Base-by-base conservation (phyloP, 2,329 filamentous ascomycete genomes). In the Coniochaeta hoffmannii region DNA sequence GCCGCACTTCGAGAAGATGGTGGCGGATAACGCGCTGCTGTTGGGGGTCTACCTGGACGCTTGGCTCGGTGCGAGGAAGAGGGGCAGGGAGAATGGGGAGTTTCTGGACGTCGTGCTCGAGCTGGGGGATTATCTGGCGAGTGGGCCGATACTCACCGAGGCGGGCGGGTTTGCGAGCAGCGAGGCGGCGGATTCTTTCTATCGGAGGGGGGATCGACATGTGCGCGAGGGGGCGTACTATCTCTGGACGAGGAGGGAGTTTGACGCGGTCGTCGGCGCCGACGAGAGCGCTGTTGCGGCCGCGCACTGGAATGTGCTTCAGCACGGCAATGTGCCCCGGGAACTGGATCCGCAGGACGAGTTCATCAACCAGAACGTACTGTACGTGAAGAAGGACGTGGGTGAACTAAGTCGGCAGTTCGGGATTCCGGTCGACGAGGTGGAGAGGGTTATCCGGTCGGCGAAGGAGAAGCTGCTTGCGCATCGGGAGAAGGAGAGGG, bases 1-100 rank as follows among this genome's bases (percentile, higher is more conserved):
- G 50, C 94, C 94, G 11, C 92, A 96, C 68, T 99, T 97, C 64
- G 94, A 99, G 74, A 97, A 97, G 75, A 91, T 97, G 81, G 81
- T 97, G 10, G 91, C 90, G 55, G 94, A 97, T 66, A 96, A 99
- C 65, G 87, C 89, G 0, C 87, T 97, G 62, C 78, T 97, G 1
- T 74, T 99, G 2, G 81, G 86, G 24, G 78, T 94, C 7, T 97
- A 94, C 64, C 78, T 96, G 7, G 91, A 97, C 64, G 92, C 89
- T 0, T 97, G 92, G 77, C 78, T 90, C 14, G 72, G 78, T 1
- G 38, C 44, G 55, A 14, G 24, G 44, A 2, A 31, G 26, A 26
- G n/a, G 22, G 30, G 12, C 9, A 52, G 41, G 8, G 22, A 53
- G 10, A 53, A 80, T 52, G 79, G 87, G 11, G 78, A 82, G 63